Evolutionary conservation across 345 rosid genomes (phyloP), one percentile per base, ranked within the genome.

Genomic region (Durio zibethinus): DNA sequence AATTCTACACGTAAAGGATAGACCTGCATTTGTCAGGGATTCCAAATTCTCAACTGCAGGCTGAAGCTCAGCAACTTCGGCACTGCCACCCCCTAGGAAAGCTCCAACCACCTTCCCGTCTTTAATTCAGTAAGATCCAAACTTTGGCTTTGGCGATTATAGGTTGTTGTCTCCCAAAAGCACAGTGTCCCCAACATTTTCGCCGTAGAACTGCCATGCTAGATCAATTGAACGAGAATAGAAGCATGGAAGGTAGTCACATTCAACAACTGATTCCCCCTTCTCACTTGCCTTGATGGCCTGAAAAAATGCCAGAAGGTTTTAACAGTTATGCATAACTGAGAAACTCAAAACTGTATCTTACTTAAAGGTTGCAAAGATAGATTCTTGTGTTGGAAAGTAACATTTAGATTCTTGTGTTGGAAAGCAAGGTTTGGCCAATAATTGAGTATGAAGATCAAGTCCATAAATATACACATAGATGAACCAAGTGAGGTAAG

Each of bases 191-290:
- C 99, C 99, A 3, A 93, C 96, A 63, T 93, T 95, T 89, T 93
- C 99, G 50, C 99, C 99, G 2, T 95, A 95, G 89, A 95, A 95
- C 67, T 95, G 99, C 99, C 99, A 95, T 12, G 98, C 90, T 33
- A 95, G 97, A 78, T 89, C 91, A 59, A 95, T 93, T 77, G 99
- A 79, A 14, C 99, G 97, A 14, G 99, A 95, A 82, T 95, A 95
- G 92, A 95, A 95, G 89, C 52, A 93, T 45, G 98, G 99, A 42
- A 95, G 98, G 83, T 95, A 95, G 82, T 95, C 96, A 53, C 93
- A 95, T 64, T 82, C 98, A 25, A 89, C 96, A 59, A 90, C 77
- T 6, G 89, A 73, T 80, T 87, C 88, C 18, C 93, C 97, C 61
- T 86, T 89, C 81, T 92, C 96, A 16, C 86, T 83, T 36, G 95